phyloP scores from a whole-genome alignment of 2,329 filamentous ascomycete genomes.

The Phialocephala sp. region DNA sequence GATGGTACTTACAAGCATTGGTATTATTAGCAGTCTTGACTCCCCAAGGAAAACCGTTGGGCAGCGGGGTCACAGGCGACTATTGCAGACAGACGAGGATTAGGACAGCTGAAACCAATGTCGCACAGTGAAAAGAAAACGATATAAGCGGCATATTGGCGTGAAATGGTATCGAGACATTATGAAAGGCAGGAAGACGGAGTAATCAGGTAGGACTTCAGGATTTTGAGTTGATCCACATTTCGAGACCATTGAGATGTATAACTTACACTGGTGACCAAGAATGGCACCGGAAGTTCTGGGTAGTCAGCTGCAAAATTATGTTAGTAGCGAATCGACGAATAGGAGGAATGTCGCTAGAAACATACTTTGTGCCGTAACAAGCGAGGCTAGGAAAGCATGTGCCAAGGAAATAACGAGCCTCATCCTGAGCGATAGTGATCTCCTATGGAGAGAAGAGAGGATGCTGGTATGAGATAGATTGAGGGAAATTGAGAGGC shows the following conservation, averaged over 20 bases:
- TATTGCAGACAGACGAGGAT: background rate
- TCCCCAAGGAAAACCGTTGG: conserved; percentile 59
- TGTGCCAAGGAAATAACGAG: background rate
- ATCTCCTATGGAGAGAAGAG: background rate
- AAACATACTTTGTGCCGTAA: conserved; percentile 5
- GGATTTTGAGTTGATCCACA: too few species aligned
- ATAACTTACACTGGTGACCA: background rate
- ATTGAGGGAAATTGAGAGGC: background rate
- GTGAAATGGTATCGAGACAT: too few species aligned
- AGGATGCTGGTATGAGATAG: background rate
- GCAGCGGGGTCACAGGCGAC: conserved; percentile 43
- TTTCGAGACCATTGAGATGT: background rate
- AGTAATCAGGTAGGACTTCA: background rate
- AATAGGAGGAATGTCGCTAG: background rate
- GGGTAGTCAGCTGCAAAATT: background rate
- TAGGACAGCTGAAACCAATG: background rate
- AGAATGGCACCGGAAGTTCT: background rate
- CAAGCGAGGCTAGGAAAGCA: background rate
- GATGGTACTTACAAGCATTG: conserved; percentile 39
- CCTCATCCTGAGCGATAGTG: conserved; percentile 1
- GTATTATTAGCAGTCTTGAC: conserved; percentile 47
- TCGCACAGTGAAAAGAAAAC: background rate
- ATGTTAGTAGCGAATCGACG: background rate
- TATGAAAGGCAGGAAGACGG: background rate
- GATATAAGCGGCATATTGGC: too few species aligned